Base-by-base conservation (phyloP, 2,329 filamentous ascomycete species). In the Fusarium udum region DNA sequence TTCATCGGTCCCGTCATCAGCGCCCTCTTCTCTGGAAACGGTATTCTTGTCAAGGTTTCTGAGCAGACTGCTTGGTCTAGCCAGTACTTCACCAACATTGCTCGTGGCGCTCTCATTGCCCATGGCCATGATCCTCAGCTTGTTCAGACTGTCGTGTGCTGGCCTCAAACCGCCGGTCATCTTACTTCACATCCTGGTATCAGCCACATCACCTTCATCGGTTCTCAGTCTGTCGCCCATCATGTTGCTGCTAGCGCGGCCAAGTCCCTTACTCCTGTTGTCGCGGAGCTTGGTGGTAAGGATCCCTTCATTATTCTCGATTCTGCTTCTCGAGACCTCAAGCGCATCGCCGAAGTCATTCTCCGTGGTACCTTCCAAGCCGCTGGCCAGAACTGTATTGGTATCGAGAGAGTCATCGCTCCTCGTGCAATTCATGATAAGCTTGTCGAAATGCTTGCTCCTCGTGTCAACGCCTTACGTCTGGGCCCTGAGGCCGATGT, bases 1-100 rank as follows among this genome's bases (percentile, higher is more conserved):
- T 87, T 98, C 72, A 90, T 98, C 52, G 94, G 93, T 1, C 96
- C 95, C 20, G 89, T 98, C 74, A 97, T 98, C 80, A 95, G 93
- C 75, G 91, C 93, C 22, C 88, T 98, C 57, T 98, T 98, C 80
- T 88, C 95, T 20, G 96, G 96, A 52, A 98, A 98, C 80, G 94
- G 91, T 58, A 92, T 98, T 74, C 87, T 99, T 46, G 92, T 98
- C 81, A 99, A 99, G 84, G 93, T 93, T 53, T 97, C 94, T 57
- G 96, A 99, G 83, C 93, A 95, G 82, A 98, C 95, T 1, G 95
- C 95, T 61, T 99, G 96, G 96, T 97, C 92, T 69, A 92, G 93
- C 13, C 82, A 85, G 13, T 97, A 95, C 86, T 98, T 97, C 80
- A 87, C 92, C 48, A 88, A 88, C 56, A 93, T 98, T 68, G 92